Percentiles rank a stretch among this genome's conserved stretches.
These are phyloP conservation scores for Chlamydomonas incerta DNA, from an alignment of 139 green algal species.

Conservation along the genomic window DNA sequence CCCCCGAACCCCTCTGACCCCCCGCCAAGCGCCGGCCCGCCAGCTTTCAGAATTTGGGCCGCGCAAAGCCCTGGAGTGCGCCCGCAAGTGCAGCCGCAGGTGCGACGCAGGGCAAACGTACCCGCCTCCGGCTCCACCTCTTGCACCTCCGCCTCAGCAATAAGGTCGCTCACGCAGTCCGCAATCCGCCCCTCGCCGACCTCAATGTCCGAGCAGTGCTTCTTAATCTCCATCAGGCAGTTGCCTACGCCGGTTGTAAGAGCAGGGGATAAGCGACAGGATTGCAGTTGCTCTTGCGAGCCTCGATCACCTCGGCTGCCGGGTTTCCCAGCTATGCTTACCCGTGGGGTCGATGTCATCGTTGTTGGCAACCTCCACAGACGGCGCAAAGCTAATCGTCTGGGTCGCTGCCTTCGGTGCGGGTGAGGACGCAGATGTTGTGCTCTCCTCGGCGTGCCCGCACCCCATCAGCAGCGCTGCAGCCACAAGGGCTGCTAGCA, in stretches of 20 bases:
- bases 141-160: slow-evolving; percentile 43
- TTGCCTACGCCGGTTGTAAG: slow-evolving; percentile 48
- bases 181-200: slow-evolving; percentile 61
- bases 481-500: not conserved
- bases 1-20: too few species aligned
- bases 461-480: too few species aligned
- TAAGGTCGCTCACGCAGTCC: slow-evolving; percentile 67
- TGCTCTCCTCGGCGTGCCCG: too few species aligned
- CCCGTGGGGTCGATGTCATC: slow-evolving; percentile 51
- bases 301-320: not conserved
- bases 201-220: slow-evolving; percentile 59
- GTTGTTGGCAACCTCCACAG: slow-evolving; percentile 45
- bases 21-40: too few species aligned
- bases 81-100: not conserved
- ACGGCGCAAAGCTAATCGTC: slow-evolving; percentile 39
- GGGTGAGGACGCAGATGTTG: too few species aligned
- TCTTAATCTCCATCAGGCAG: slow-evolving; percentile 65
- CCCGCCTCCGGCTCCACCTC: slow-evolving; percentile 7
- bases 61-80: not conserved
- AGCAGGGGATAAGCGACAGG: not conserved
- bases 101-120: not conserved
- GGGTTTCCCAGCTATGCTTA: not conserved
- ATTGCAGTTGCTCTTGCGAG: not conserved
- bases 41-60: too few species aligned
- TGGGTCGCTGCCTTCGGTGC: slow-evolving; percentile 21